Evolutionary conservation across 768 basidiomycete species (phyloP).

Genomic region (Xerocomellus intermedius): DNA sequence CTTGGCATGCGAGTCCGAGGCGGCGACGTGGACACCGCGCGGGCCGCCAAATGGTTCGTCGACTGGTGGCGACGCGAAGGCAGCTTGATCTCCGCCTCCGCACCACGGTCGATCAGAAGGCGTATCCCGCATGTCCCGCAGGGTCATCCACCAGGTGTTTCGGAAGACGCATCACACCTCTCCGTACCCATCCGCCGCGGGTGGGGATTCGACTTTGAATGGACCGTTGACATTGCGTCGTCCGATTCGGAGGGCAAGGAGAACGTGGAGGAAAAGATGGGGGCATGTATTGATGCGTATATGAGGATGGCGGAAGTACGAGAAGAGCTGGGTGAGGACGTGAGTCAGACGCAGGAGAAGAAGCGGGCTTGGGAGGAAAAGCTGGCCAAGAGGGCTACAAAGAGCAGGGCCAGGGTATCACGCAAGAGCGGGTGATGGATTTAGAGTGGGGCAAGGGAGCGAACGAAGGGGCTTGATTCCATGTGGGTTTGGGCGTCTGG

Average conservation of each 20-base stretch:
- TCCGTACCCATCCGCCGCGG: constrained; percentile 44
- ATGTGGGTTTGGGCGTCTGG: neutral
- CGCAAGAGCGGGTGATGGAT: constrained; percentile 20
- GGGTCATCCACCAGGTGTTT: neutral
- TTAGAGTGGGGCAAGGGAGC: neutral
- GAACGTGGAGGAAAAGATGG: constrained; percentile 65
- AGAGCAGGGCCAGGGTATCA: constrained; percentile 28
- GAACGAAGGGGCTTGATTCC: neutral
- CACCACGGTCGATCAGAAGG: constrained; percentile 26
- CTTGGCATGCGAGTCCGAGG: constrained; percentile 84
- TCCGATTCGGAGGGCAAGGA: constrained; percentile 5
- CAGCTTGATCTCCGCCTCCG: constrained; percentile 51
- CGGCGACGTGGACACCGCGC: constrained; percentile 62
- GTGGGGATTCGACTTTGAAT: constrained; percentile 87
- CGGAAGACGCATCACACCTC: neutral
- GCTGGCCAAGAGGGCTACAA: constrained; percentile 37
- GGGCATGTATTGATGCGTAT: constrained; percentile 60
- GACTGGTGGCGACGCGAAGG: constrained; percentile 86
- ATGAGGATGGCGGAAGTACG: constrained; percentile 43
- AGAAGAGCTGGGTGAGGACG: constrained; percentile 50
- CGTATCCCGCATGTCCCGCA: neutral
- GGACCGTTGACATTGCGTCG: constrained; percentile 38
- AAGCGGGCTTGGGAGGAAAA: constrained; percentile 50
- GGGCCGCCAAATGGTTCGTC: constrained; percentile 81
- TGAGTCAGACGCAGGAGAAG: constrained; percentile 72